These are phyloP conservation scores for Pseudogymnoascus sp. DNA, from an alignment of 2,329 filamentous ascomycete species.

Conservation along the genomic window DNA sequence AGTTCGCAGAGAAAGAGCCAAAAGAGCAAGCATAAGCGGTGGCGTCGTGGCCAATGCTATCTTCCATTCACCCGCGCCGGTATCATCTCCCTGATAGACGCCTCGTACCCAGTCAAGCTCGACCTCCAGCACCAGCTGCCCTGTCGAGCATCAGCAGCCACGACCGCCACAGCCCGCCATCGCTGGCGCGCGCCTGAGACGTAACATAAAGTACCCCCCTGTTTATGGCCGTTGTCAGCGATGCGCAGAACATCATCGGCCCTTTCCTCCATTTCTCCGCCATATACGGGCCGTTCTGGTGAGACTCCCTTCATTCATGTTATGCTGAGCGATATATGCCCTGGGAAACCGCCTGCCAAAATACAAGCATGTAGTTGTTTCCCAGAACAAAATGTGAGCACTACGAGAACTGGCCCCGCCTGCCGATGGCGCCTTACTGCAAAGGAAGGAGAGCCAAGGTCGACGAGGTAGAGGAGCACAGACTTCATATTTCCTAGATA, in stretches of 20 bases:
- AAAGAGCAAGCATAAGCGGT: neutral
- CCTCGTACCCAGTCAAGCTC: neutral
- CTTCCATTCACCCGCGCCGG: constrained; percentile 1
- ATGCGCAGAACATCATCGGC: neutral
- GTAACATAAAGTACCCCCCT: neutral
- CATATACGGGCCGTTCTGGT: neutral
- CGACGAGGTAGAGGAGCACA: neutral
- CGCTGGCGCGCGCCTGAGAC: neutral
- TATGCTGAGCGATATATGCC: neutral
- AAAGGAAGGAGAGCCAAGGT: neutral
- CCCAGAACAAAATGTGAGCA: neutral
- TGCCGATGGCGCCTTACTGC: neutral
- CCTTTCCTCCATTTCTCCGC: neutral
- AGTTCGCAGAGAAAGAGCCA: neutral
- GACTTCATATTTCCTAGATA: neutral
- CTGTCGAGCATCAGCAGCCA: neutral
- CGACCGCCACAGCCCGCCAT: neutral
- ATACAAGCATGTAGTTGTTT: neutral
- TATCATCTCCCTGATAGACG: neutral
- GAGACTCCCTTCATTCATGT: neutral
- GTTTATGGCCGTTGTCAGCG: neutral
- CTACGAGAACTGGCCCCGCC: neutral
- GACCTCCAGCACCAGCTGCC: neutral
- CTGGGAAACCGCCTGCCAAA: neutral
- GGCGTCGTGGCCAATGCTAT: neutral